Base-by-base conservation (phyloP, 164 flowering plant genomes). In the Dillenia suffruticosa region DNA sequence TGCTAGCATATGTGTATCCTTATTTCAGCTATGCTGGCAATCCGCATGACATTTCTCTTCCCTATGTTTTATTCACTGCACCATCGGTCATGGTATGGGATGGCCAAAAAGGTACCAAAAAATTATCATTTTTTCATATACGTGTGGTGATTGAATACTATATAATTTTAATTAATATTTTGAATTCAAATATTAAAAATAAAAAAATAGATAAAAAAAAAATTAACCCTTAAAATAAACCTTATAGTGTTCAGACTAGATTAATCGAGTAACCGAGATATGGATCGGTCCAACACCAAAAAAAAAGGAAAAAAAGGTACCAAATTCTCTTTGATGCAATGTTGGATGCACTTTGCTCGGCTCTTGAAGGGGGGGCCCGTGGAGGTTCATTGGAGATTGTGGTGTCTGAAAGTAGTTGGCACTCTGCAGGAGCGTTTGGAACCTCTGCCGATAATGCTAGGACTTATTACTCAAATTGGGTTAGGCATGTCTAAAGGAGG, bases 351-450 rank as follows among this genome's bases (percentile, higher is more conserved):
- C 0, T 50, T 6, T 50, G 49, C 26, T 44, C 67, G 14, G 71
- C 71, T 2, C 46, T 68, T 22, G 71, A 57, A n/a, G n/a, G 57
- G 63, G 52, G 48, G 67, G 1, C 43, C 3, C 57, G 67, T 2
- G 62, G 47, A 12, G 13, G 15, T 14, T 46, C 16, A 12, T 10
- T 65, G 46, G 54, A 46, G 26, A 32, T 66, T 5, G 71, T 68
- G 8, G 63, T 68, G 8, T 55, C 71, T 45, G 71, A 68, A 17
- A 62, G 56, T 0, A 67, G 71, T 3, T 68, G 71, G 71, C 71
- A 67, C 3, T 10, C 57, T 3, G 62, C 22, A 8, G 67, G 71
- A 1, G 58, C 32, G 12, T 9, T 15, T 10, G 64, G 7, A 13
- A 43, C 65, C 5, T 53, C 44, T 6, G 8, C 51, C 1, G 62